phyloP scores from a whole-genome alignment of 768 basidiomycete species.

The Phanerochaete sordida region DNA sequence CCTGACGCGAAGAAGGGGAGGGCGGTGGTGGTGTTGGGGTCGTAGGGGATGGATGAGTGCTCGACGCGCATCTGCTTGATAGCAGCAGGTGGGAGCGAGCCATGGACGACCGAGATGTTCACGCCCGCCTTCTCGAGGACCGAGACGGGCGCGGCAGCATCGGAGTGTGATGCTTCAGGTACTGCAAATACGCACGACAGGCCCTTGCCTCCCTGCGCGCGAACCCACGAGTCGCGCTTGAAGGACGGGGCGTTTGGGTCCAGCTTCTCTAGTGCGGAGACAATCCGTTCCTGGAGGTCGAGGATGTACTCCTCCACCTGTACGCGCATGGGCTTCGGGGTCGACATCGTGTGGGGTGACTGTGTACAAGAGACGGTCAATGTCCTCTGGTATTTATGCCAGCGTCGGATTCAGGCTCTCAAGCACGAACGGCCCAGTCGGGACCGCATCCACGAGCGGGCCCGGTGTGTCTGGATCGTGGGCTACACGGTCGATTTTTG shows the following conservation, averaged over 20 bases:
- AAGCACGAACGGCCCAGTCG: background rate
- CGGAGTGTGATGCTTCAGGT: slow-evolving; percentile 26
- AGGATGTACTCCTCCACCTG: slow-evolving; percentile 77
- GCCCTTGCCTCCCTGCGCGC: slow-evolving; percentile 71
- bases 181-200: slow-evolving; percentile 79
- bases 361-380: background rate
- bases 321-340: slow-evolving; percentile 57
- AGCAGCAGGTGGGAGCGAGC: slow-evolving; percentile 80
- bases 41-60: slow-evolving; percentile 69
- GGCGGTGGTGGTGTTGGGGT: slow-evolving; percentile 49
- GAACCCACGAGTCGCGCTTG: slow-evolving; percentile 79
- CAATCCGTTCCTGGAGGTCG: slow-evolving; percentile 75
- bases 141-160: slow-evolving; percentile 34
- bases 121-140: slow-evolving; percentile 95
- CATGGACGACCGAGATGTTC: slow-evolving; percentile 91
- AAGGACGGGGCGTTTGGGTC: slow-evolving; percentile 71
- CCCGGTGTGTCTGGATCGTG: slow-evolving; percentile 5
- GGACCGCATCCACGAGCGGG: slow-evolving; percentile 3
- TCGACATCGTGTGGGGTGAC: slow-evolving; percentile 7
- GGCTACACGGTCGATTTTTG: background rate
- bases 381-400: background rate
- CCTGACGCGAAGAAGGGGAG: slow-evolving; percentile 95
- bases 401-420: background rate
- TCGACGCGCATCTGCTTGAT: slow-evolving; percentile 95
- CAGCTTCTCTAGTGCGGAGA: slow-evolving; percentile 69